These are phyloP conservation scores for Epicoccum nigrum DNA, from an alignment of 2,329 filamentous ascomycete genomes.

Conservation along the genomic window DNA sequence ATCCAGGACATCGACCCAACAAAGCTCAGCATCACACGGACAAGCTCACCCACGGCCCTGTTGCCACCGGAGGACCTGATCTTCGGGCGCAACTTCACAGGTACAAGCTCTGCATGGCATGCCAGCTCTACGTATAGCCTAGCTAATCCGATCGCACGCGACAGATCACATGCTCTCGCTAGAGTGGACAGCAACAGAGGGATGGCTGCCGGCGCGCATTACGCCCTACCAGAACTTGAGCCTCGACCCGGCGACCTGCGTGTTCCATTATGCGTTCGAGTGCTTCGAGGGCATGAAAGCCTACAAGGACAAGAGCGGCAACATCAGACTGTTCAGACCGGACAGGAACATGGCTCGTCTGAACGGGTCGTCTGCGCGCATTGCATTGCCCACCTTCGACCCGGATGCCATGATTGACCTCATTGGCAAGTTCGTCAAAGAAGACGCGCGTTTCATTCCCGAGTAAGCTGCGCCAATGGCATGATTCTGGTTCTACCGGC, in stretches of 20 bases:
- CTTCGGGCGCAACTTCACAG: conserved; percentile 90
- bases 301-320: conserved; percentile 83
- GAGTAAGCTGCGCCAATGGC: conserved; percentile 55
- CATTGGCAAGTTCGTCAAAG: conserved; percentile 76
- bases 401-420: conserved; percentile 76
- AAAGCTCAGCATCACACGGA: conserved; percentile 76
- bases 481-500: no score
- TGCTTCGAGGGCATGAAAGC: conserved; percentile 99
- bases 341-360: conserved; percentile 95
- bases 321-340: conserved; percentile 87
- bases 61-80: conserved; percentile 80
- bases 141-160: conserved; percentile 18
- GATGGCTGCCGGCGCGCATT: conserved; percentile 84
- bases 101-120: conserved; percentile 53
- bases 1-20: conserved; percentile 76
- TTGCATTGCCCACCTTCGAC: conserved; percentile 89
- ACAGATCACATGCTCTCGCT: conserved; percentile 95
- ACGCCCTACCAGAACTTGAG: conserved; percentile 96
- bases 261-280: conserved; percentile 98
- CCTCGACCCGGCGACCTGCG: conserved; percentile 93
- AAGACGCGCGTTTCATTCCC: conserved; percentile 91
- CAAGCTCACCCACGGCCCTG: conserved; percentile 74
- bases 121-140: conserved; percentile 1
- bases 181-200: conserved; percentile 86
- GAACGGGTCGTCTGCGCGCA: conserved; percentile 89